These are phyloP conservation scores for Elsinoe perseae DNA, from an alignment of 2,329 filamentous ascomycete genomes.

Conservation along the genomic window DNA sequence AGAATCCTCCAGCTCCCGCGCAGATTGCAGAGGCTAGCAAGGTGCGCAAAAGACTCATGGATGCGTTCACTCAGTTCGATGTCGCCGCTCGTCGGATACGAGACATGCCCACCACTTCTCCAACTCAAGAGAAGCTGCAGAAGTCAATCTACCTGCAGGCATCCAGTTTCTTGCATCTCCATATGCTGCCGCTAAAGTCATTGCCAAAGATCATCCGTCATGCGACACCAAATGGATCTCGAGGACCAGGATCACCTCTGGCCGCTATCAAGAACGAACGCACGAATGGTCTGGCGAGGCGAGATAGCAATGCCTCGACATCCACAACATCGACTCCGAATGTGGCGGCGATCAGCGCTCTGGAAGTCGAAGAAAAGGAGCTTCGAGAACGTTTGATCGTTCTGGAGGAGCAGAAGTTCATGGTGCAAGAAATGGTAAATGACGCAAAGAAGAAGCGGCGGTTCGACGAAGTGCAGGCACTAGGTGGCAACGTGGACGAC, in stretches of 20 bases:
- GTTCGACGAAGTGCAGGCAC: conserved; percentile 77
- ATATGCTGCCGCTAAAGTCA: conserved; percentile 74
- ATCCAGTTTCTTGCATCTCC: conserved; percentile 73
- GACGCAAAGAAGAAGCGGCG: conserved; percentile 66
- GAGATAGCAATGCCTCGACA: conserved; percentile 40
- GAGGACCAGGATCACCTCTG: conserved; percentile 39
- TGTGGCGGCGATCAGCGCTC: conserved; percentile 44
- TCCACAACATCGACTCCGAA: conserved; percentile 21
- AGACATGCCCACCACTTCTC: conserved; percentile 64
- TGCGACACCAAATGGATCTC: conserved; percentile 44
- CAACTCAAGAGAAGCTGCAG: conserved; percentile 67
- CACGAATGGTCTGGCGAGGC: conserved; percentile 45
- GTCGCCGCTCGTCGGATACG: conserved; percentile 71
- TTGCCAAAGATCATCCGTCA: conserved; percentile 45
- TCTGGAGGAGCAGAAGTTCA: conserved; percentile 82
- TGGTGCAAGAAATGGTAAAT: conserved; percentile 78
- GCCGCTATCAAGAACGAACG: conserved; percentile 46
- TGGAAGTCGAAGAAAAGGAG: conserved; percentile 78
- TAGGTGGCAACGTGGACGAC: conserved; percentile 75
- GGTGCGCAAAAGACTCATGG: conserved; percentile 79
- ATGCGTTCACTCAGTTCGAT: conserved; percentile 84
- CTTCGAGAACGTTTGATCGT: conserved; percentile 72
- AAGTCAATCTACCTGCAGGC: conserved; percentile 76
- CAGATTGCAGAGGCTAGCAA: conserved; percentile 82
- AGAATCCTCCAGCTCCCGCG: conserved; percentile 54